These are phyloP conservation scores for Rhodosporidiobolus sp. DNA, from an alignment of 768 basidiomycete species.

Conservation along the genomic window DNA sequence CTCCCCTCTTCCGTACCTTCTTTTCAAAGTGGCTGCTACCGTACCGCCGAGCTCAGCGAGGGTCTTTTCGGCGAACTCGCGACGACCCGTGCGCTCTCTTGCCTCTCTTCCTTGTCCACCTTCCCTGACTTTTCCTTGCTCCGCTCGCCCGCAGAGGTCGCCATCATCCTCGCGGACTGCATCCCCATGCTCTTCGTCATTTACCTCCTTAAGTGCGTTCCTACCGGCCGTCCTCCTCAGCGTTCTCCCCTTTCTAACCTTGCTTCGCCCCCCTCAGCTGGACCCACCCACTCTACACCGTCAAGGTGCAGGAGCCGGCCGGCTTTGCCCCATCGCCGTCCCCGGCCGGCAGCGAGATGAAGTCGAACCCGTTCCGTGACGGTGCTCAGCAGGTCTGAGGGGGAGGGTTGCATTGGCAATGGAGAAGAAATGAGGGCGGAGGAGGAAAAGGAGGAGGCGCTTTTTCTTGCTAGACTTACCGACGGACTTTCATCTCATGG, in stretches of 20 bases:
- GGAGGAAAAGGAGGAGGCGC: no score
- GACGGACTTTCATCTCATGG: no score
- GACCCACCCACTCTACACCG: neutral
- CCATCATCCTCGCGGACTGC: neutral
- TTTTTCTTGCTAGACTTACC: no score
- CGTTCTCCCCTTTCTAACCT: neutral
- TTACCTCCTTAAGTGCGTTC: neutral
- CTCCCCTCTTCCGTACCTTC: neutral
- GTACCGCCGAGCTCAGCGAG: conserved; percentile 20
- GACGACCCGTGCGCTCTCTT: neutral
- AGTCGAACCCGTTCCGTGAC: no score
- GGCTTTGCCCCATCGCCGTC: no score
- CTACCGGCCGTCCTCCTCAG: neutral
- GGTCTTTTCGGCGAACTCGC: conserved; percentile 6
- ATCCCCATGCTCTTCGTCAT: conserved; percentile 12
- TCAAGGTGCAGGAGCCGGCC: neutral
- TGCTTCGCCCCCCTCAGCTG: neutral
- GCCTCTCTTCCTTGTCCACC: neutral
- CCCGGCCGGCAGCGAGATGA: no score
- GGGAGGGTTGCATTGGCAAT: no score
- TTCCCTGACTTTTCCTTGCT: neutral
- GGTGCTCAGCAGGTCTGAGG: no score
- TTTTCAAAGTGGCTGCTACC: conserved; percentile 14
- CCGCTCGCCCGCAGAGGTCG: neutral
- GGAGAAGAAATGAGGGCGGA: no score